These are phyloP conservation scores for Hagleromyces aurorensis DNA, from an alignment of 805 yeast genomes.

Conservation along the genomic window DNA sequence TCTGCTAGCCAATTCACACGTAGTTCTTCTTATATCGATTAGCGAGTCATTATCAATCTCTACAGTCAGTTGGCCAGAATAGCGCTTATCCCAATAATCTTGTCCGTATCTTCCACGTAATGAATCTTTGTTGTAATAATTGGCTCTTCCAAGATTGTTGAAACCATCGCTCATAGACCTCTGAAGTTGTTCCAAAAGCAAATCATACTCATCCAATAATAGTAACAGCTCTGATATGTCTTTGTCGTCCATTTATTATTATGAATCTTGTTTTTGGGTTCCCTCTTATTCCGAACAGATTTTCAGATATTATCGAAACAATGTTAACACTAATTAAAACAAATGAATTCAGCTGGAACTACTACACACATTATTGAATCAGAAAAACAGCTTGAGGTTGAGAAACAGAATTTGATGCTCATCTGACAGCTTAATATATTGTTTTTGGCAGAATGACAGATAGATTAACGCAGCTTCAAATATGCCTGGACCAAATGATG, in stretches of 20 bases:
- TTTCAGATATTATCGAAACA: too few relatives aligned
- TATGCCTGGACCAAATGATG: conserved; percentile 70
- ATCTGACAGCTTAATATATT: neutral
- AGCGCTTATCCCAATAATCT: conserved; percentile 28
- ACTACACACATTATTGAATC: neutral
- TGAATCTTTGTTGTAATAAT: conserved; percentile 27
- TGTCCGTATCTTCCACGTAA: conserved; percentile 27
- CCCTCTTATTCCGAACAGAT: too few relatives aligned
- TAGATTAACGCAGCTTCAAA: conserved; percentile 81
- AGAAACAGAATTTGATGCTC: neutral
- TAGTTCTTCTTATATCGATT: conserved; percentile 3
- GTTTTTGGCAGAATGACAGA: conserved; percentile 74
- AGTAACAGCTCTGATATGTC: conserved; percentile 16
- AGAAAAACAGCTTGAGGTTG: too few relatives aligned
- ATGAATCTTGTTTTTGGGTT: neutral
- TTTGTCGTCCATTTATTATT: conserved; percentile 1
- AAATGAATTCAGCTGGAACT: neutral
- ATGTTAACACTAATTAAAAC: too few relatives aligned
- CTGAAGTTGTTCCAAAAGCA: conserved; percentile 24
- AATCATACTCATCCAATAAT: conserved; percentile 19
- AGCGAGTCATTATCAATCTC: conserved; percentile 4
- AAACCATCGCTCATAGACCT: conserved; percentile 20
- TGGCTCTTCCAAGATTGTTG: conserved; percentile 24
- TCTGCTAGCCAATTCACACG: neutral
- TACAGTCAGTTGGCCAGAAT: conserved; percentile 18